phyloP scores from a whole-genome alignment of 2,329 filamentous ascomycete genomes.

The Exophiala sp. region DNA sequence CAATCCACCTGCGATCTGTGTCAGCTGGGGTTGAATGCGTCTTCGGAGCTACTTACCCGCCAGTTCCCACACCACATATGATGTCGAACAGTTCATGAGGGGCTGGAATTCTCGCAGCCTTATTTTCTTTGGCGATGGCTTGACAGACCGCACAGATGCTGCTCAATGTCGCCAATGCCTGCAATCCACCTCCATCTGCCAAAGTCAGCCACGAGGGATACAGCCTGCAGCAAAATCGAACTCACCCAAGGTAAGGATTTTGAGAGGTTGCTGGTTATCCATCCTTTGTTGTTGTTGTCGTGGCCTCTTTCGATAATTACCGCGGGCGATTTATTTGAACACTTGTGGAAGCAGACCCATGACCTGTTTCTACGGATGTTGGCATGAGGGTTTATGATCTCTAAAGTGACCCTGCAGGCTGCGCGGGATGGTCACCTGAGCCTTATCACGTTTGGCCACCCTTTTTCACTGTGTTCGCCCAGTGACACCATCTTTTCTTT shows the following conservation, averaged over 20 bases:
- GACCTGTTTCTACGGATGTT: background rate
- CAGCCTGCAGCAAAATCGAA: background rate
- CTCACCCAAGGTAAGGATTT: constrained; percentile 22
- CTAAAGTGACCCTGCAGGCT: background rate
- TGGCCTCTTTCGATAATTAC: background rate
- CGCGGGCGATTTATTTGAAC: constrained; percentile 1
- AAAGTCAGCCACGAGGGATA: constrained; percentile 1
- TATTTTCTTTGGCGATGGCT: constrained; percentile 18
- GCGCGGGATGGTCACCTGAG: background rate
- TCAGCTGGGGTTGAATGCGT: background rate
- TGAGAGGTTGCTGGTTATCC: constrained; percentile 11
- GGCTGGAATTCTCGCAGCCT: constrained; percentile 7
- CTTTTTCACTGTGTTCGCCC: background rate
- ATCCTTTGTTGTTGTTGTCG: background rate
- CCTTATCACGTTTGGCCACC: background rate
- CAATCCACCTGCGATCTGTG: constrained; percentile 14
- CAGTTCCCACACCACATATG: constrained; percentile 21
- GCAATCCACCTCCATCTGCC: constrained; percentile 21
- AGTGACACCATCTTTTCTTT: background rate
- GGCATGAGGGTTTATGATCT: background rate
- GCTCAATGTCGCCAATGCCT: constrained; percentile 21
- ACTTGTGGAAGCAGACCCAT: background rate
- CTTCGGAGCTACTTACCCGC: constrained; percentile 10
- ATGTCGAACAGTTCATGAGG: constrained; percentile 23
- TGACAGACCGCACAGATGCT: constrained; percentile 19